Evolutionary conservation across 345 rosid genomes (phyloP).

Genomic region (Luvunga scandens): DNA sequence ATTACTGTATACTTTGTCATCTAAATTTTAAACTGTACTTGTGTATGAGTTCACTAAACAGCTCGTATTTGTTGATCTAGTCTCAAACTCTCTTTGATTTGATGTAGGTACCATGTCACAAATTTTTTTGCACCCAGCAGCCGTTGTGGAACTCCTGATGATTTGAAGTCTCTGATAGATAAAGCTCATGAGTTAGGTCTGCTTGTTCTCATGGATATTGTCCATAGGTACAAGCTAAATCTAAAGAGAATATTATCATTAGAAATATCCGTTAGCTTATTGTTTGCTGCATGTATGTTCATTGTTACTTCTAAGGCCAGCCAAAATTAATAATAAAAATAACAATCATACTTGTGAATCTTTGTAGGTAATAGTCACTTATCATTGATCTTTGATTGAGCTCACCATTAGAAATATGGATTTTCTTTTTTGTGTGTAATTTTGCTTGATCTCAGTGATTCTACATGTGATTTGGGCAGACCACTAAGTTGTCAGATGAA

Average conservation of each 20-base stretch:
- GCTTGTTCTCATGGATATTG: conserved; percentile 97
- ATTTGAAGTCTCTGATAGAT: conserved; percentile 90
- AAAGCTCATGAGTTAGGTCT: conserved; percentile 93
- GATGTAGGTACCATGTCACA: conserved; percentile 90
- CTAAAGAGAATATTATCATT: conserved; percentile 11
- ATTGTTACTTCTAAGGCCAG: background rate
- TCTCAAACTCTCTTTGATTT: conserved; percentile 24
- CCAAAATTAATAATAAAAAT: too few relatives aligned
- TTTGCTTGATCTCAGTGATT: background rate
- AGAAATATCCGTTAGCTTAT: conserved; percentile 10
- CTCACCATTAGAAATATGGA: too few relatives aligned
- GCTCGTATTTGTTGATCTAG: conserved; percentile 12
- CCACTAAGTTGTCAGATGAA: background rate
- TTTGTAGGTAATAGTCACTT: background rate
- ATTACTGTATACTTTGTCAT: background rate
- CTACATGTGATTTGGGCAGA: background rate
- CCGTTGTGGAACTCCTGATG: conserved; percentile 98
- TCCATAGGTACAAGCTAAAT: conserved; percentile 68
- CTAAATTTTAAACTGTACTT: background rate
- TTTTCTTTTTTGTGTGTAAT: background rate
- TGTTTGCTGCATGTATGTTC: background rate
- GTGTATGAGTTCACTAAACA: background rate
- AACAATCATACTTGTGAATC: too few relatives aligned
- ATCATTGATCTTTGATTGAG: background rate
- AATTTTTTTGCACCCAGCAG: conserved; percentile 96